Percentiles rank a stretch among this genome's conserved stretches.
Conservation (phyloP, 148 eudicot genomes). For the Chenopodium quinoa region DNA sequence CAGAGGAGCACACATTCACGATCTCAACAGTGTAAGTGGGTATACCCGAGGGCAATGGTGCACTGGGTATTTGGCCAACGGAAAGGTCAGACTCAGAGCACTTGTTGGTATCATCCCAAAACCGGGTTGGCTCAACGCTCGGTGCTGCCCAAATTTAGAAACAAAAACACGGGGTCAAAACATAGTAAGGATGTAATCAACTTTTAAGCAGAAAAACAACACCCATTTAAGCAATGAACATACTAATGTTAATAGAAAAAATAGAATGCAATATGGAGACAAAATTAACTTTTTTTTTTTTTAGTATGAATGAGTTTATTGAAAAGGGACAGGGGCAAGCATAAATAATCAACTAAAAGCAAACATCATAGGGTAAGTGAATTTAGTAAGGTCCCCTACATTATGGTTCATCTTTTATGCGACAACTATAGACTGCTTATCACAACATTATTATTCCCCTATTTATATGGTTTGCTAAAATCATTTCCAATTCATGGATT, state of each 20-base stretch:
- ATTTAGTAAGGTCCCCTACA: background rate
- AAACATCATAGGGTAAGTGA: background rate
- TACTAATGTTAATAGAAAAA: background rate
- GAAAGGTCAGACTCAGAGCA: constrained; percentile 54
- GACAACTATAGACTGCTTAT: too few species aligned
- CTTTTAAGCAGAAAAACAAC: background rate
- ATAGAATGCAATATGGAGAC: background rate
- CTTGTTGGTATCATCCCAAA: constrained; percentile 52
- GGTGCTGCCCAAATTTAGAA: constrained; percentile 28
- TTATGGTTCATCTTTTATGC: background rate
- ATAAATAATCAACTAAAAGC: background rate
- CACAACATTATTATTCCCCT: too few species aligned
- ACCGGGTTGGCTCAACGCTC: constrained; percentile 44
- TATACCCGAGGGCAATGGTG: constrained; percentile 73
- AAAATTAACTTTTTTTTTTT: constrained; percentile 21
- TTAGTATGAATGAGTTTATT: background rate
- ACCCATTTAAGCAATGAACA: background rate
- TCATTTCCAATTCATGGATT: too few species aligned
- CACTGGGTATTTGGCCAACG: constrained; percentile 55
- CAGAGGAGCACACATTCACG: constrained; percentile 56
- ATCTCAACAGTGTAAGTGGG: constrained; percentile 84
- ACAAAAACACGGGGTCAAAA: background rate
- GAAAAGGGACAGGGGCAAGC: background rate
- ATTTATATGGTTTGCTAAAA: too few species aligned
- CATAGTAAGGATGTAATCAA: background rate